Evolutionary conservation across 2,329 filamentous ascomycete genomes (phyloP).

Genomic region (Juglanconis sp.): DNA sequence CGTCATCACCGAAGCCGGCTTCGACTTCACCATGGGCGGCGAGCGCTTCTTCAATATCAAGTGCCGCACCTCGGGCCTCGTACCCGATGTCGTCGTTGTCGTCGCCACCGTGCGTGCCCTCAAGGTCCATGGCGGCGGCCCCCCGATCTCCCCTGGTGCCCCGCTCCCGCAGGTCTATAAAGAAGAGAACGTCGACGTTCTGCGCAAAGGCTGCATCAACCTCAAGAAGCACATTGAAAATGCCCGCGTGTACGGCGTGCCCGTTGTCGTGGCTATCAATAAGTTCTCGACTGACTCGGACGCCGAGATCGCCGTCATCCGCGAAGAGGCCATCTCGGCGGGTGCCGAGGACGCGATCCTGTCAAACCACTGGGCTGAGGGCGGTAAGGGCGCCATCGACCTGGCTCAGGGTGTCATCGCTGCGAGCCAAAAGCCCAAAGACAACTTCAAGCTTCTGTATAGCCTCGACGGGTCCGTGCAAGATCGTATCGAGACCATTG

Average conservation of each 20-base stretch:
- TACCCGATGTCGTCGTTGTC: slow-evolving; percentile 89
- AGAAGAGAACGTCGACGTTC: slow-evolving; percentile 88
- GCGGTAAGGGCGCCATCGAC: slow-evolving; percentile 84
- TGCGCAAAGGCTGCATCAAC: slow-evolving; percentile 89
- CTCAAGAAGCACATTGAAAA: slow-evolving; percentile 93
- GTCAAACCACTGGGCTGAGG: slow-evolving; percentile 95
- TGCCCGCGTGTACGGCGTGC: slow-evolving; percentile 82
- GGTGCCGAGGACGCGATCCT: slow-evolving; percentile 92
- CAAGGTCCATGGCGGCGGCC: slow-evolving; percentile 95
- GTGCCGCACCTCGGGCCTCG: slow-evolving; percentile 88
- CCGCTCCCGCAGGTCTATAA: slow-evolving; percentile 84
- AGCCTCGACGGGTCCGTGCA: slow-evolving; percentile 74
- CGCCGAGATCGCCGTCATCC: slow-evolving; percentile 83
- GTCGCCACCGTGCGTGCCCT: slow-evolving; percentile 93
- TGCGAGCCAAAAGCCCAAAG: slow-evolving; percentile 77
- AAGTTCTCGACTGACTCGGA: slow-evolving; percentile 92
- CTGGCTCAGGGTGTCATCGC: slow-evolving; percentile 83
- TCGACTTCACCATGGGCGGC: slow-evolving; percentile 99
- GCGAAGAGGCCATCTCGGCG: slow-evolving; percentile 85
- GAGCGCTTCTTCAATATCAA: slow-evolving; percentile 99
- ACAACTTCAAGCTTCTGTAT: slow-evolving; percentile 83
- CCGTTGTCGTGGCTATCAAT: slow-evolving; percentile 96
- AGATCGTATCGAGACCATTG: slow-evolving; percentile 87
- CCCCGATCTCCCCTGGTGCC: slow-evolving; percentile 85
- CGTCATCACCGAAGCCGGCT: slow-evolving; percentile 94